Conservation (phyloP, 176 grass and related monocot species). For the Oryza meridionalis region DNA sequence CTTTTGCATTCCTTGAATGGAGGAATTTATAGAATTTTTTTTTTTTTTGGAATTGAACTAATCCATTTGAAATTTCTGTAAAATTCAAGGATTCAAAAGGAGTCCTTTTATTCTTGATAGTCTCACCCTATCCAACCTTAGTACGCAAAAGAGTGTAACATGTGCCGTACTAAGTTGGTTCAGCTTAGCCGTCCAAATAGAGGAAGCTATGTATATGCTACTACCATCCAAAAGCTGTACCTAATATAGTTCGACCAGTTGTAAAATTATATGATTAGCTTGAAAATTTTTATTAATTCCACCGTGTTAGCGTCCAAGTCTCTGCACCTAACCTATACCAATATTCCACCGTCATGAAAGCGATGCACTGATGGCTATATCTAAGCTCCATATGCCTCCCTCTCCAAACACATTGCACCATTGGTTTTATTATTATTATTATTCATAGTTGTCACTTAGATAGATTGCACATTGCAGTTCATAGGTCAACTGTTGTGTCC, state of each 20-base stretch:
- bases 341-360: constrained; percentile 14
- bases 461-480: background rate
- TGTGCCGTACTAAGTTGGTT: background rate
- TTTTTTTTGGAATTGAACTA: no score
- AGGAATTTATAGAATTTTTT: no score
- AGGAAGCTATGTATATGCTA: constrained; percentile 13
- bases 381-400: background rate
- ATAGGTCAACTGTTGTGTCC: background rate
- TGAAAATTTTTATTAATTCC: constrained; percentile 23
- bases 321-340: constrained; percentile 18
- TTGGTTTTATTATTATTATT: no score
- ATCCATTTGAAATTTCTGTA: no score
- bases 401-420: background rate
- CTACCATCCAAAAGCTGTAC: constrained; percentile 27
- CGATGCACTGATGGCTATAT: constrained; percentile 16
- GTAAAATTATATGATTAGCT: background rate
- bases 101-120: background rate
- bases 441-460: background rate
- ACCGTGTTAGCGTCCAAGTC: background rate
- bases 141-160: background rate
- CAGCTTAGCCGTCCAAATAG: constrained; percentile 30
- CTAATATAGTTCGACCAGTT: constrained; percentile 2
- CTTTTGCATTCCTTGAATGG: no score
- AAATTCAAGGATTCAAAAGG: no score
- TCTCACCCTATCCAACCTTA: background rate